Conservation (phyloP, 2,329 filamentous ascomycete species). For the Karstenula rhodostoma region DNA sequence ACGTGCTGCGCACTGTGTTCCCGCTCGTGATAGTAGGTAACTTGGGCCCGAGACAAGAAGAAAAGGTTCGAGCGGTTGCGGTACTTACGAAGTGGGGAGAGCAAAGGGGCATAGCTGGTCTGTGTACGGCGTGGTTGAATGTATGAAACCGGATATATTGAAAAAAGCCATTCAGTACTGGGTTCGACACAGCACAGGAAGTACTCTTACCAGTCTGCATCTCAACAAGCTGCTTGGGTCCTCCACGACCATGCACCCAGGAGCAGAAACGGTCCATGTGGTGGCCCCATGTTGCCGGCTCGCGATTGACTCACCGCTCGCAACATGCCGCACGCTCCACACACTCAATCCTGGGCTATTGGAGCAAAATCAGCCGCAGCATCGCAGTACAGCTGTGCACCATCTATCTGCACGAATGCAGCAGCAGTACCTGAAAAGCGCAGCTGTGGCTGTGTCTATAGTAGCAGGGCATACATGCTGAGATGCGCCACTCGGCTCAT, state of each 20-base stretch:
- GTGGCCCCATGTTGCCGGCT: not conserved
- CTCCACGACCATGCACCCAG: not conserved
- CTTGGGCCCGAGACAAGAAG: conserved; percentile 26
- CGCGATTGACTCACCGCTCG: not conserved
- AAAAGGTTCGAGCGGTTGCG: conserved; percentile 24
- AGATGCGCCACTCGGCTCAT: not conserved
- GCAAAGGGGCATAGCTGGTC: conserved; percentile 25
- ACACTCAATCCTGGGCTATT: not conserved
- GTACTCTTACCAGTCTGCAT: not conserved
- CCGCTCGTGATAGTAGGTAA: conserved; percentile 35
- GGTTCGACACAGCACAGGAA: not conserved
- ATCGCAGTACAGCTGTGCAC: too few relatives aligned
- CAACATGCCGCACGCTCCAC: not conserved
- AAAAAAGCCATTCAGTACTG: not conserved
- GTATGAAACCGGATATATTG: conserved; percentile 4
- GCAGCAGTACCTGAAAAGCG: not conserved
- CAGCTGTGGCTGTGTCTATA: too few relatives aligned
- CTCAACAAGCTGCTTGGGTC: not conserved
- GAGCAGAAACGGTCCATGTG: not conserved
- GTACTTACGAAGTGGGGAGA: conserved; percentile 37
- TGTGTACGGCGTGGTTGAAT: conserved; percentile 25
- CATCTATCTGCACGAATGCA: not conserved
- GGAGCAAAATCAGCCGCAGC: not conserved
- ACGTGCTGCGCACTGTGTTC: conserved; percentile 35
- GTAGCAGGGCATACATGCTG: not conserved